A percentile compares a stretch with the other conserved stretches of the same genome.
Evolutionary conservation across 805 yeast species (phyloP).

Genomic region (Candida tibetensis): DNA sequence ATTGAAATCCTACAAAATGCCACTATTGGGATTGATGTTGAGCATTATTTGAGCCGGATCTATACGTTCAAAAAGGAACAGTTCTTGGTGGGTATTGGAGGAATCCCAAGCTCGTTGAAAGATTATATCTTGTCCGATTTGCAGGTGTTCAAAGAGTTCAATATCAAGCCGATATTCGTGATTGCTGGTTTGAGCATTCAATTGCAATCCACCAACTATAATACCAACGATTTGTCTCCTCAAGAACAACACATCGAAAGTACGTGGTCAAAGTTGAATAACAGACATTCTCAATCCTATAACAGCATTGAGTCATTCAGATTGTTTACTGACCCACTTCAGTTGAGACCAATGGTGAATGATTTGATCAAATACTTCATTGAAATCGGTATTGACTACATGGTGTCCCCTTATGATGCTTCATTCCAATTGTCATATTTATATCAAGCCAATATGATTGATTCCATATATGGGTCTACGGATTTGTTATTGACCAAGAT

Average conservation of each 20-base stretch:
- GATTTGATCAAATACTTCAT: conserved; percentile 59
- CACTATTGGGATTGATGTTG: conserved; percentile 79
- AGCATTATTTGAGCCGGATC: conserved; percentile 67
- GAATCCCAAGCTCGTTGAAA: conserved; percentile 64
- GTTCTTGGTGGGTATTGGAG: conserved; percentile 74
- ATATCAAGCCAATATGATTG: conserved; percentile 53
- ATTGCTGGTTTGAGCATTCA: conserved; percentile 63
- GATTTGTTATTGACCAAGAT: conserved; percentile 66
- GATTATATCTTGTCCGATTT: conserved; percentile 61
- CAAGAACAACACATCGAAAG: conserved; percentile 40
- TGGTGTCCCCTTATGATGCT: conserved; percentile 81
- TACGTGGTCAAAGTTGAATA: conserved; percentile 37
- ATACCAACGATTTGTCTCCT: conserved; percentile 34
- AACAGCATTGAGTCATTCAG: conserved; percentile 48
- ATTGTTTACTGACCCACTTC: conserved; percentile 48
- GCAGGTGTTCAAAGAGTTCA: conserved; percentile 53
- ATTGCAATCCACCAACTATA: conserved; percentile 31
- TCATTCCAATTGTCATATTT: conserved; percentile 78
- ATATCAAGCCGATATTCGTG: conserved; percentile 77
- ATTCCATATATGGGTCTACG: conserved; percentile 80
- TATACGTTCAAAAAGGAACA: conserved; percentile 65
- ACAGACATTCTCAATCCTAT: conserved; percentile 21
- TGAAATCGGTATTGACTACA: conserved; percentile 55
- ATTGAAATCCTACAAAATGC: conserved; percentile 64
- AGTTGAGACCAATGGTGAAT: conserved; percentile 47